These are phyloP conservation scores for Geopyxis carbonaria DNA, from an alignment of 495 filamentous ascomycete genomes.

Conservation along the genomic window DNA sequence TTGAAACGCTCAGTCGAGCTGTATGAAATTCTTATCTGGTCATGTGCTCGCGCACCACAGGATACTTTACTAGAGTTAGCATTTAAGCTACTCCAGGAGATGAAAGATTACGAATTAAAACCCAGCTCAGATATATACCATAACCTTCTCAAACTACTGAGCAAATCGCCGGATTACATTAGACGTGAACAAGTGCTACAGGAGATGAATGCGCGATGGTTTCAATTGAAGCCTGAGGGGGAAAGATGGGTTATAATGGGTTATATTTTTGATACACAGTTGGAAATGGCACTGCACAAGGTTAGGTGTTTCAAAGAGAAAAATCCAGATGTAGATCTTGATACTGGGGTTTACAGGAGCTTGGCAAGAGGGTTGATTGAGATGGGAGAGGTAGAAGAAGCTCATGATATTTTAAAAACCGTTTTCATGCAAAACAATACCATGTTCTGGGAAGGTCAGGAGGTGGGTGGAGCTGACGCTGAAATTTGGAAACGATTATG, in stretches of 20 bases:
- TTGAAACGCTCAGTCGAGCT: slow-evolving; percentile 48
- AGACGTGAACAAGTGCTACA: slow-evolving; percentile 52
- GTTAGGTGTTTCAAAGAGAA: slow-evolving; percentile 26
- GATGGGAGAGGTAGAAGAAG: slow-evolving; percentile 56
- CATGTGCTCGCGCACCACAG: slow-evolving; percentile 33
- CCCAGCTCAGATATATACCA: slow-evolving; percentile 52
- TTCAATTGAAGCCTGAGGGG: slow-evolving; percentile 43
- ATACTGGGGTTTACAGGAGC: slow-evolving; percentile 6
- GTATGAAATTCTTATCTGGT: slow-evolving; percentile 55
- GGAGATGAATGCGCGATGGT: slow-evolving; percentile 54
- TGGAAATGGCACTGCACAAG: slow-evolving; percentile 63
- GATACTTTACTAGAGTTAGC: slow-evolving; percentile 46
- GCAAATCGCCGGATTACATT: slow-evolving; percentile 64
- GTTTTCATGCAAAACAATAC: slow-evolving; percentile 24
- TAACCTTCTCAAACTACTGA: slow-evolving; percentile 47
- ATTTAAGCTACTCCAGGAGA: slow-evolving; percentile 45
- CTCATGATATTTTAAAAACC: slow-evolving; percentile 45
- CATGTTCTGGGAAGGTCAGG: slow-evolving; percentile 24
- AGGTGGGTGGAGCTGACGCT: slow-evolving; percentile 26
- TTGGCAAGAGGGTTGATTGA: slow-evolving; percentile 52
- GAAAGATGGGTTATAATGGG: slow-evolving; percentile 54
- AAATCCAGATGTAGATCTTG: neutral
- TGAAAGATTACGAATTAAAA: slow-evolving; percentile 42
- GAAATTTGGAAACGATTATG: slow-evolving; percentile 31
- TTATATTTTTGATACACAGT: slow-evolving; percentile 58